Base-by-base conservation (phyloP, 2,329 filamentous ascomycete genomes). In the Chaetomium olivaceum region DNA sequence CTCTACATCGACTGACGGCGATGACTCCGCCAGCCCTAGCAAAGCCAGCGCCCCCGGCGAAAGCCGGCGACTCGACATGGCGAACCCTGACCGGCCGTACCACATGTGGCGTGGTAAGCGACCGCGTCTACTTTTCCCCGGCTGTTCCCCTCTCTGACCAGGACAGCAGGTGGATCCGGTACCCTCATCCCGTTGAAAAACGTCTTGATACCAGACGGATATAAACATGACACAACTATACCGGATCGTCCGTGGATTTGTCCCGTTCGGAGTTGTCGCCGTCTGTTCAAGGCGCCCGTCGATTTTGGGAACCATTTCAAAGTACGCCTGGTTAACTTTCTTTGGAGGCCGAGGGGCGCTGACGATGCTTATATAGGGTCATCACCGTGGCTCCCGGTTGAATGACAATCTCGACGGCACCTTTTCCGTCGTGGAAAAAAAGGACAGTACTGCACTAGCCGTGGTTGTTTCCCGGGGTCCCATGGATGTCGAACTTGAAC, bases 331-430 rank as follows among this genome's bases (percentile, higher is more conserved):
- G 9, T 36, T 36, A 9, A 14, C 33, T 36, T 33, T 14, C 16
- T 2, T 16, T 21, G 16, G 33, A 12, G n/a, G n/a, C n/a, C n/a
- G 16, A 31, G 7, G 6, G 29, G 19, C 4, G 19, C 62, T 67
- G 14, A 63, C 36, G 5, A 12, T 5, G 23, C 1, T 21, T 14
- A 36, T 36, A 36, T 21, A 70, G 63, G 39, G 21, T 3, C 12
- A n/a, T 14, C 70, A 71, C 31, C 48, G 59, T 9, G 67, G 66
- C 4, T 58, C 52, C 29, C 33, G 23, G 4, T 33, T 71, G 4
- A 72, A 72, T 36, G 70, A 72, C 43, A 72, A 71, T 23, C 51
- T 70, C 5, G 69, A 71, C 31, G 68, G 67, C 1, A 71, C 69
- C 0, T 61, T 71, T 62, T 62, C 68, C 4, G 31, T 69, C 11